phyloP scores from a whole-genome alignment of 2,329 filamentous ascomycete genomes.

The Thermochaetoides dissita region DNA sequence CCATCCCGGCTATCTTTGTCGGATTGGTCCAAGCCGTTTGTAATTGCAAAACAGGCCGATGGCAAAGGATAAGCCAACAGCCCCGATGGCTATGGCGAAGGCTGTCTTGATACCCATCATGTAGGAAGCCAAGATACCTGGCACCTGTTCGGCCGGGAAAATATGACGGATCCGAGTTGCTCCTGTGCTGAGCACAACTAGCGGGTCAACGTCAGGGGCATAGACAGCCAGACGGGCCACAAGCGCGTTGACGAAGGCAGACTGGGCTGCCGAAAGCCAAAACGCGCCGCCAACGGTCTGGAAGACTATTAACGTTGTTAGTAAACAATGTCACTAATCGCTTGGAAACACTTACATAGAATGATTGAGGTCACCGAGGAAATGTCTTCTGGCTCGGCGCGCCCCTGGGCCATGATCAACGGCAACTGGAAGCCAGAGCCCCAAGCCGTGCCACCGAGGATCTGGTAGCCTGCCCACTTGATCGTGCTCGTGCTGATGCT shows the following conservation, averaged over 20 bases:
- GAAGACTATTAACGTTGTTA: slow-evolving; percentile 16
- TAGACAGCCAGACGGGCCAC: slow-evolving; percentile 13
- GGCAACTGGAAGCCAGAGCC: slow-evolving; percentile 28
- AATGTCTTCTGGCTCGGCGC: slow-evolving; percentile 17
- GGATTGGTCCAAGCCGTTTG: no score
- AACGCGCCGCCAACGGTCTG: slow-evolving; percentile 32
- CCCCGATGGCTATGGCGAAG: slow-evolving; percentile 36
- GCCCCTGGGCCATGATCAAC: slow-evolving; percentile 28
- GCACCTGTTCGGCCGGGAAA: slow-evolving; percentile 32
- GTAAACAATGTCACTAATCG: neutral
- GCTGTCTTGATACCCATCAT: slow-evolving; percentile 46
- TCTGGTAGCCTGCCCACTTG: slow-evolving; percentile 33
- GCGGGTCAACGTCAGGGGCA: slow-evolving; percentile 21
- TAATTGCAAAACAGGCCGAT: slow-evolving; percentile 17
- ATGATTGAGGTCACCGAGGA: slow-evolving; percentile 18
- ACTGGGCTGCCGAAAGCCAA: slow-evolving; percentile 29
- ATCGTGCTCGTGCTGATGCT: slow-evolving; percentile 18
- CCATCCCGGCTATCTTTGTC: no score
- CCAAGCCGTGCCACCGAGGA: slow-evolving; percentile 28
- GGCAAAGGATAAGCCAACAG: slow-evolving; percentile 21
- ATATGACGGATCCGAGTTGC: slow-evolving; percentile 36
- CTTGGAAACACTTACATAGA: slow-evolving; percentile 12
- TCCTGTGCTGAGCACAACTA: slow-evolving; percentile 23
- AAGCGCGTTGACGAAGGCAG: slow-evolving; percentile 24
- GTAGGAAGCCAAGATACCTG: slow-evolving; percentile 41